Evolutionary conservation across 2,329 filamentous ascomycete species (phyloP).

Genomic region (Colletotrichum somersetense): DNA sequence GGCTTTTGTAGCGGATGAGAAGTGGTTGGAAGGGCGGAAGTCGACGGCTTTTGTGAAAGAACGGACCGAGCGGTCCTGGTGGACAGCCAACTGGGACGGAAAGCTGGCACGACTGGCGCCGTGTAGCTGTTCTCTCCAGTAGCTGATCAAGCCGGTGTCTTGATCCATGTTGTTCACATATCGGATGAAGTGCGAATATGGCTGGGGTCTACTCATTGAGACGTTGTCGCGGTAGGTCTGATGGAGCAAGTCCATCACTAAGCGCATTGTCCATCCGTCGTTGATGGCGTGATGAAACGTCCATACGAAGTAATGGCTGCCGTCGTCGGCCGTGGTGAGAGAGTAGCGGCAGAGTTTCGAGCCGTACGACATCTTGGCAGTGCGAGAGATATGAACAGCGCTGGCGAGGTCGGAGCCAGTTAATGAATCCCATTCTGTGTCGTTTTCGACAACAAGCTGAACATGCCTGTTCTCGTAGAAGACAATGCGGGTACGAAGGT

Average conservation of each 20-base stretch:
- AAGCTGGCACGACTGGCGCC: conserved; percentile 34
- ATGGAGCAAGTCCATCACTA: not conserved
- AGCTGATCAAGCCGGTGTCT: conserved; percentile 16
- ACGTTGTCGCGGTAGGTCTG: conserved; percentile 21
- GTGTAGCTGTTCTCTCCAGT: conserved; percentile 38
- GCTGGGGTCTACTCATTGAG: not conserved
- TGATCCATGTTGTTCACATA: conserved; percentile 16
- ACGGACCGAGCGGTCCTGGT: not conserved
- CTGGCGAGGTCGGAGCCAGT: not conserved
- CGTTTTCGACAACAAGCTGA: not conserved
- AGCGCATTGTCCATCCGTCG: conserved; percentile 16
- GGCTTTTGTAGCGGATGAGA: conserved; percentile 17
- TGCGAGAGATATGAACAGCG: not conserved
- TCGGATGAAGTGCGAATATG: conserved; percentile 38
- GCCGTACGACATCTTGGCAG: conserved; percentile 4
- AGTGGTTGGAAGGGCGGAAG: conserved; percentile 1
- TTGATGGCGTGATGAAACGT: conserved; percentile 26
- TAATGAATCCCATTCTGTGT: not conserved
- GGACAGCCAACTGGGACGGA: conserved; percentile 9
- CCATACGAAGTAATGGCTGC: conserved; percentile 2
- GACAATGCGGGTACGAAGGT: conserved; percentile 31
- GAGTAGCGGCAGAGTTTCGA: conserved; percentile 15
- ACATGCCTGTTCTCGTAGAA: conserved; percentile 18
- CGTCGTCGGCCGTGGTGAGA: not conserved
- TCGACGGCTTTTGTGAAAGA: conserved; percentile 6